These are phyloP conservation scores for Arthroderma sp. DNA, from an alignment of 2,329 filamentous ascomycete species.

Conservation along the genomic window DNA sequence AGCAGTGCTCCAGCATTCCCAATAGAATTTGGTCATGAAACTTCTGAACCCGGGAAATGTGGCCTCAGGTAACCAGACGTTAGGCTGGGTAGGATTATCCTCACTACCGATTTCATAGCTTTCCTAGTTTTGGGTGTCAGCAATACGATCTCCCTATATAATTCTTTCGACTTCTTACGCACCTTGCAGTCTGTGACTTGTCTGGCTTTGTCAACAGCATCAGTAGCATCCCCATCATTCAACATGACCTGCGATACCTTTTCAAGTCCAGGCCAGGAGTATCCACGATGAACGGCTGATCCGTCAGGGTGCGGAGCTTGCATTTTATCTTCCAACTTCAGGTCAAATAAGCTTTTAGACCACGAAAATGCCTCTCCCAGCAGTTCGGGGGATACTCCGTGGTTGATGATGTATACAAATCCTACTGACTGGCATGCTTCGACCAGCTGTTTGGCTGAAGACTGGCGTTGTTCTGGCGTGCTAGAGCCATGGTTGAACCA, in stretches of 20 bases:
- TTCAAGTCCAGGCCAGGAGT: constrained; percentile 42
- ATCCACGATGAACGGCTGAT: constrained; percentile 40
- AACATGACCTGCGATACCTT: constrained; percentile 37
- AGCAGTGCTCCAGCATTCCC: constrained; percentile 32
- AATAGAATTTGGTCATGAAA: constrained; percentile 40
- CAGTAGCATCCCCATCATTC: constrained; percentile 28
- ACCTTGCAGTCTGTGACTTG: constrained; percentile 41
- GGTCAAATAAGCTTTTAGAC: constrained; percentile 30
- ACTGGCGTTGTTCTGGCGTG: constrained; percentile 17
- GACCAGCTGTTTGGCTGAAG: constrained; percentile 27
- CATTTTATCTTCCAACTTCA: constrained; percentile 34
- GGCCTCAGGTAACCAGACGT: constrained; percentile 37
- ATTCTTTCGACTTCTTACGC: background rate
- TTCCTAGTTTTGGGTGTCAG: constrained; percentile 24
- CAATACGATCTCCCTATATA: background rate
- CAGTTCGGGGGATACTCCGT: constrained; percentile 27
- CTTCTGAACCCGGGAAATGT: constrained; percentile 34
- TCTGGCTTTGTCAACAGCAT: constrained; percentile 22
- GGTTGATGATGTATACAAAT: constrained; percentile 37
- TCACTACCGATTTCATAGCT: constrained; percentile 42
- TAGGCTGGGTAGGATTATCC: constrained; percentile 32
- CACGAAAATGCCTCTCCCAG: constrained; percentile 34
- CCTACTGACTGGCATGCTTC: constrained; percentile 32
- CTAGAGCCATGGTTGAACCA: background rate
- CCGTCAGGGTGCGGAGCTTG: constrained; percentile 38